phyloP scores from a whole-genome alignment of 805 yeast genomes.

The Candida qinlingensis region DNA sequence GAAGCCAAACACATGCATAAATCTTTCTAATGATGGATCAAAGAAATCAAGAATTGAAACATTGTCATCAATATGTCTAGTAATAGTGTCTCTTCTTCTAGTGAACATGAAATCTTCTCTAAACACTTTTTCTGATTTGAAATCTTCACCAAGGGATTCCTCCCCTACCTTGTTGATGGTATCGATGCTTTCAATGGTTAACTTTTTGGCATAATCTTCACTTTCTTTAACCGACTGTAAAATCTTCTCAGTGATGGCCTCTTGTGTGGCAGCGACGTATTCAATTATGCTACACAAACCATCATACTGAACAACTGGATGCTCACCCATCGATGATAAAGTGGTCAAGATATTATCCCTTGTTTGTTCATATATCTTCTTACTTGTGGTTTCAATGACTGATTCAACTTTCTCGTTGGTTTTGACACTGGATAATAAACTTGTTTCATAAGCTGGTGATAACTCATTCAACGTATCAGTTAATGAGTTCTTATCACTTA shows the following conservation, averaged over 20 bases:
- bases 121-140: conserved; percentile 51
- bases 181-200: conserved; percentile 57
- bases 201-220: conserved; percentile 62
- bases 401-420: conserved; percentile 56
- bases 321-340: conserved; percentile 44
- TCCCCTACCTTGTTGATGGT: conserved; percentile 60
- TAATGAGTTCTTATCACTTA: conserved; percentile 43
- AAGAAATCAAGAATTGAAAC: conserved; percentile 70
- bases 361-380: conserved; percentile 56
- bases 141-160: conserved; percentile 56
- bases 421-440: conserved; percentile 44
- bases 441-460: conserved; percentile 57
- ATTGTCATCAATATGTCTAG: conserved; percentile 51
- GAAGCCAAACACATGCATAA: conserved; percentile 30
- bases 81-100: conserved; percentile 56
- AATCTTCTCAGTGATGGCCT: conserved; percentile 60
- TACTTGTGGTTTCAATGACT: conserved; percentile 55
- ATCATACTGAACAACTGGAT: conserved; percentile 46
- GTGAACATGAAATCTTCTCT: conserved; percentile 80
- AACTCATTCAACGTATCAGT: conserved; percentile 47
- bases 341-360: conserved; percentile 46
- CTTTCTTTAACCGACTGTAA: conserved; percentile 55
- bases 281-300: conserved; percentile 63
- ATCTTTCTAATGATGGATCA: conserved; percentile 67
- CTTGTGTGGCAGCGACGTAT: conserved; percentile 67